phyloP scores from a whole-genome alignment of 2,329 filamentous ascomycete genomes.

The Ceratocystis albifundus region DNA sequence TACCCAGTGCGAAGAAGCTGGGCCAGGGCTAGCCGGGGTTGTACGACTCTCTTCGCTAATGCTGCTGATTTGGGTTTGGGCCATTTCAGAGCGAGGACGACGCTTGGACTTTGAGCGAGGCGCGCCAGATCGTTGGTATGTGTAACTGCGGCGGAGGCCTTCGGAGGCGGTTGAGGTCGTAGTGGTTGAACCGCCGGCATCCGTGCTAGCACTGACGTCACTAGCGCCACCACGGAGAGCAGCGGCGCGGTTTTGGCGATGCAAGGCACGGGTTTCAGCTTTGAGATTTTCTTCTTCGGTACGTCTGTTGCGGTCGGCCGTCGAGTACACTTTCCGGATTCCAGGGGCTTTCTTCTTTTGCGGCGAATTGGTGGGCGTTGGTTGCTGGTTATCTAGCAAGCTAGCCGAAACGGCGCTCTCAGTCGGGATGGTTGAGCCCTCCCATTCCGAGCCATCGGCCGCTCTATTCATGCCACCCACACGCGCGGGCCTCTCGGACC shows the following conservation, averaged over 20 bases:
- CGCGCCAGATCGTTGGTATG: slow-evolving; percentile 36
- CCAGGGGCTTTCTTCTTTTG: slow-evolving; percentile 36
- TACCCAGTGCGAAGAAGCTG: background rate
- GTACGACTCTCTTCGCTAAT: background rate
- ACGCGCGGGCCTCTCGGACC: slow-evolving; percentile 71
- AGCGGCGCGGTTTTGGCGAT: slow-evolving; percentile 39
- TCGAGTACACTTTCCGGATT: slow-evolving; percentile 52
- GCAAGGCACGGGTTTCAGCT: slow-evolving; percentile 44
- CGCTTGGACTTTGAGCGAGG: slow-evolving; percentile 24
- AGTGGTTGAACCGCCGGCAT: slow-evolving; percentile 12
- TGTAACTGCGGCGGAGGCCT: slow-evolving; percentile 40
- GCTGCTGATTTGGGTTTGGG: slow-evolving; percentile 25
- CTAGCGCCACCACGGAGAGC: slow-evolving; percentile 21
- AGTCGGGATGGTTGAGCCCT: slow-evolving; percentile 58
- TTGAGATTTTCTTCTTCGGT: slow-evolving; percentile 45
- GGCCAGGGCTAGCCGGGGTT: background rate
- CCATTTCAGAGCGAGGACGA: slow-evolving; percentile 28
- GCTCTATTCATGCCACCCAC: slow-evolving; percentile 83
- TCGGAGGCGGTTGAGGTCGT: slow-evolving; percentile 13
- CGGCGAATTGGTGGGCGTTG: slow-evolving; percentile 45
- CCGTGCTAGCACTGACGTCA: slow-evolving; percentile 17
- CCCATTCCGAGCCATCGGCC: slow-evolving; percentile 67
- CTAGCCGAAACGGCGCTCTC: slow-evolving; percentile 52
- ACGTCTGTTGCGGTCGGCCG: slow-evolving; percentile 42
- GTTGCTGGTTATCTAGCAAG: slow-evolving; percentile 47